Base-by-base conservation (phyloP, 192 early-diverging fungal species). In the Coemansia sp. region DNA sequence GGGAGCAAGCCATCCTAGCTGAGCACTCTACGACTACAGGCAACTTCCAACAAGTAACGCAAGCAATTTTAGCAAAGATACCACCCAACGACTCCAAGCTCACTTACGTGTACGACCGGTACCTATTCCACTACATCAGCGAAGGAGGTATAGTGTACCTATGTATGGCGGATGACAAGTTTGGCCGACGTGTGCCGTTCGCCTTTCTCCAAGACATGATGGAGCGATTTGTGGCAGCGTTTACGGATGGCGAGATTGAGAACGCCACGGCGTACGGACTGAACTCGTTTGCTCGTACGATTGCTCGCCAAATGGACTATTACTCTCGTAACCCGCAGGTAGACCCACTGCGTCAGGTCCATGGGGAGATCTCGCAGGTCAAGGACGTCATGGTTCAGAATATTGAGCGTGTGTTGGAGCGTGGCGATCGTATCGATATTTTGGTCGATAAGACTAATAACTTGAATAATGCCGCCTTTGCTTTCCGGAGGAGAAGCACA, bases 301-400 rank as follows among this genome's bases (percentile, higher is more conserved):
- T 97, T 76, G 89, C 90, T n/a, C 82, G 82, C 27, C 90, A 90
- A 75, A 95, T 97, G 94, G 94, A 93, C 63, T 89, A 91, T 68
- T 93, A 88, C 69, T 90, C 90, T 37, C 83, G 86, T 21, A 87
- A 87, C 73, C 88, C 90, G 14, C 68, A 87, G 39, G 89, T 89
- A 5, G 94, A 95, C 77, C 84, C 84, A 36, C 86, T 94, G 64
- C 87, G 89, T 23, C 89, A 92, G 77, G 95, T 93, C 0, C 91
- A 93, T 67, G 91, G 91, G 27, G 93, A 95, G 78, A 94, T 97
- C 70, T 92, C 94, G 60, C 94, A 95, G 80, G 94, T 95, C 64
- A 91, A 91, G 76, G 94, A 94, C 84, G 93, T 95, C 45, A 95
- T 97, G 94, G 92, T 94, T 29, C 89, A 92, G 78, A 97, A 97